These are phyloP conservation scores for Prosopis cineraria DNA, from an alignment of 306 rosid species.

Conservation along the genomic window DNA sequence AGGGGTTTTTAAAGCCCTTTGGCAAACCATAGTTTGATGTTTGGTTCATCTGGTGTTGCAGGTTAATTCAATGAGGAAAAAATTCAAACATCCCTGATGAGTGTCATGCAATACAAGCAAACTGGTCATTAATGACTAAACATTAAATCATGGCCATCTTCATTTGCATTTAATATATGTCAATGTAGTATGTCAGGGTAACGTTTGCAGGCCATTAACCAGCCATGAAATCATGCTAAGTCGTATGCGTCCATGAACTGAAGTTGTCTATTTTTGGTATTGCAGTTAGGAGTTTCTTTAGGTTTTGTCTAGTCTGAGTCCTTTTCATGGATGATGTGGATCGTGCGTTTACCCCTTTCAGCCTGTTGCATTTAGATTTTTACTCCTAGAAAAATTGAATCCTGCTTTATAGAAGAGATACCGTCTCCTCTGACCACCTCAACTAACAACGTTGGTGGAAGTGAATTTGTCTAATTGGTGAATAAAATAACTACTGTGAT, in stretches of 20 bases:
- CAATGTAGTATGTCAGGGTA: not conserved
- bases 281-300: not conserved
- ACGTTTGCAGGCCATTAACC: constrained; percentile 7
- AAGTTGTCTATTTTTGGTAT: not conserved
- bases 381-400: not conserved
- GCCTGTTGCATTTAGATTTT: not conserved
- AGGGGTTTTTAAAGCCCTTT: constrained; percentile 20
- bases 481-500: constrained; percentile 11
- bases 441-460: not conserved
- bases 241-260: not conserved
- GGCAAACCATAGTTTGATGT: constrained; percentile 10
- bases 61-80: constrained; percentile 23
- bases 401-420: not conserved
- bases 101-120: not conserved
- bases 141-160: not conserved
- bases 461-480: not conserved
- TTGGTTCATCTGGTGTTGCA: constrained; percentile 17
- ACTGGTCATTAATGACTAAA: not conserved
- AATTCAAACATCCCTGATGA: constrained; percentile 27
- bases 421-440: not conserved
- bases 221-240: not conserved
- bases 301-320: not conserved
- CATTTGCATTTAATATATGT: constrained; percentile 12
- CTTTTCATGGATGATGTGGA: not conserved
- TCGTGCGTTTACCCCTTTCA: not conserved